phyloP scores from a whole-genome alignment of 345 rosid genomes.

The Eucalyptus decipiens region DNA sequence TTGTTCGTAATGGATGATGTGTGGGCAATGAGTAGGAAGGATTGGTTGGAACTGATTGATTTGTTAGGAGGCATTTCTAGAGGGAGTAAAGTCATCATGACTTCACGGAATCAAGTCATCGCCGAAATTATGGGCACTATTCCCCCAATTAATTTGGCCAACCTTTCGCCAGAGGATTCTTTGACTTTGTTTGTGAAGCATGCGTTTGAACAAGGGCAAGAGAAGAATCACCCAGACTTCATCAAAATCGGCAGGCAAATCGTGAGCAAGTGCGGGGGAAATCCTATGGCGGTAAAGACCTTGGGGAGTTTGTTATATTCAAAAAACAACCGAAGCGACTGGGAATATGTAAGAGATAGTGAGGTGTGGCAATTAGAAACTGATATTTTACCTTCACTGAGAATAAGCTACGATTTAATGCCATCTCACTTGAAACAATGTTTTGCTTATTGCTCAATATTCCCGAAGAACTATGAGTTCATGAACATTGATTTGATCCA shows the following conservation, averaged over 20 bases:
- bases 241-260: constrained; percentile 1
- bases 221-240: neutral
- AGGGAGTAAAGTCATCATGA: neutral
- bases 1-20: constrained; percentile 4
- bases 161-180: neutral
- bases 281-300: constrained; percentile 6
- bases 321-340: neutral
- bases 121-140: neutral
- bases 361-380: constrained; percentile 5
- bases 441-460: constrained; percentile 18
- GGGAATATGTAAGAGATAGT: constrained; percentile 1
- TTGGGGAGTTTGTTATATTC: neutral
- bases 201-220: constrained; percentile 2
- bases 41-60: neutral
- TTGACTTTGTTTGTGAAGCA: neutral
- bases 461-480: constrained; percentile 1
- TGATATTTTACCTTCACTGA: neutral
- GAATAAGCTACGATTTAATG: constrained; percentile 15
- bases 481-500: neutral
- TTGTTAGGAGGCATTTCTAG: neutral
- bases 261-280: constrained; percentile 10
- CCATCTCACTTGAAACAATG: constrained; percentile 23
- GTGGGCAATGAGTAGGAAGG: neutral
- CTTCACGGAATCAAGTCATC: neutral
- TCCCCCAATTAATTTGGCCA: neutral